These are phyloP conservation scores for Phaeosphaeria sp. DNA, from an alignment of 2,329 filamentous ascomycete genomes.

Conservation along the genomic window DNA sequence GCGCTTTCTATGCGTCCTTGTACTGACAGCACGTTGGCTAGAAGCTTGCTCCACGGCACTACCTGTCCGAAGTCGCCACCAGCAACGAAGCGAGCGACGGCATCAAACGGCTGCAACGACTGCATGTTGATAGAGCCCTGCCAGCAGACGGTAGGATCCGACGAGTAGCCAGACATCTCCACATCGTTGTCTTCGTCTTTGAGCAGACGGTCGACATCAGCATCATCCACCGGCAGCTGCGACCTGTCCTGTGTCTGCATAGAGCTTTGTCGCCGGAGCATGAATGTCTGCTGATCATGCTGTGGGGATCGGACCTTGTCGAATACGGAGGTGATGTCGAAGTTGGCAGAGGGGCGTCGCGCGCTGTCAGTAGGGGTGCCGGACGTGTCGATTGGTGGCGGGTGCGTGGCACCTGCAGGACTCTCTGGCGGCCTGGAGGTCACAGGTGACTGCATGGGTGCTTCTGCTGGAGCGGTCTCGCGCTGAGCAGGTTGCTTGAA, in stretches of 20 bases:
- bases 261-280: slow-evolving; percentile 59
- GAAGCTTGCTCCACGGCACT: slow-evolving; percentile 76
- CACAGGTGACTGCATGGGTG: slow-evolving; percentile 21
- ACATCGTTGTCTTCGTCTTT: slow-evolving; percentile 81
- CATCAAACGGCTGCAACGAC: slow-evolving; percentile 75
- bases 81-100: slow-evolving; percentile 81
- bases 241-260: slow-evolving; percentile 51
- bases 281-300: slow-evolving; percentile 55
- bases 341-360: slow-evolving; percentile 67
- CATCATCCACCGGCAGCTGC: slow-evolving; percentile 72
- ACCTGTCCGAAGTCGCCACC: slow-evolving; percentile 77
- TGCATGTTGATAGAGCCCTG: slow-evolving; percentile 66
- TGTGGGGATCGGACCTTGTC: slow-evolving; percentile 80
- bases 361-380: slow-evolving; percentile 31
- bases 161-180: slow-evolving; percentile 77
- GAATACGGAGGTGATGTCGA: slow-evolving; percentile 87
- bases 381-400: slow-evolving; percentile 46
- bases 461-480: slow-evolving; percentile 33
- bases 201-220: slow-evolving; percentile 88
- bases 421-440: slow-evolving; percentile 26
- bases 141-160: slow-evolving; percentile 71
- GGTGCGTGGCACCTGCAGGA: slow-evolving; percentile 24
- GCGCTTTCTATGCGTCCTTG: slow-evolving; percentile 82
- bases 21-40: slow-evolving; percentile 73
- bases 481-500: slow-evolving; percentile 34